Conservation (phyloP, 768 basidiomycete species). For the Pluteus cervinus region DNA sequence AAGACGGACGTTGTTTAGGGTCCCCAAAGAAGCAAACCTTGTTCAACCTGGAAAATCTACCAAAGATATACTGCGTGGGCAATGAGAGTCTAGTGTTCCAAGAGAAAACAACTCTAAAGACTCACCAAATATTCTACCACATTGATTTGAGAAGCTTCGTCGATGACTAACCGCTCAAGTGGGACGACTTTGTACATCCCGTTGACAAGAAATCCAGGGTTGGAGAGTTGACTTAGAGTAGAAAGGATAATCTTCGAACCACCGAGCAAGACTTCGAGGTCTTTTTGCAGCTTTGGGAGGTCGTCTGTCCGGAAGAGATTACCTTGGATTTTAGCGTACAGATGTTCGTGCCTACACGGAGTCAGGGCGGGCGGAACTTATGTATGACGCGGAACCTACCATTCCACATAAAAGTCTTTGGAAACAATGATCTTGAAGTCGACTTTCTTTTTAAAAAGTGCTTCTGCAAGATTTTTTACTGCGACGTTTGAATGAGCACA, state of each 20-base stretch:
- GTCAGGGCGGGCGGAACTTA: not conserved
- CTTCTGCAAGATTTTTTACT: constrained; percentile 45
- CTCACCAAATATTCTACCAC: constrained; percentile 41
- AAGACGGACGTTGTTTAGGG: constrained; percentile 41
- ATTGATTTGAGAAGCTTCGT: constrained; percentile 50
- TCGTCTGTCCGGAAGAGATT: constrained; percentile 37
- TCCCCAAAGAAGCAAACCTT: constrained; percentile 52
- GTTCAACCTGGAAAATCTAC: constrained; percentile 27
- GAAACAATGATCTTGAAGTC: constrained; percentile 40
- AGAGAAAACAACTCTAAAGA: not conserved
- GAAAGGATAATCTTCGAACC: constrained; percentile 32
- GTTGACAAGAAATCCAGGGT: constrained; percentile 28
- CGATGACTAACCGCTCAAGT: constrained; percentile 43
- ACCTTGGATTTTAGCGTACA: constrained; percentile 29
- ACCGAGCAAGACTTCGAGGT: constrained; percentile 20
- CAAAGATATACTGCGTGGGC: constrained; percentile 33
- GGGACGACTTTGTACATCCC: constrained; percentile 32
- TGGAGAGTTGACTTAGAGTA: constrained; percentile 46
- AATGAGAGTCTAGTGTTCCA: not conserved
- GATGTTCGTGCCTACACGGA: constrained; percentile 42
- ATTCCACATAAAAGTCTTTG: constrained; percentile 41
- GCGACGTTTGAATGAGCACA: constrained; percentile 45
- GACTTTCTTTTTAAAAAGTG: constrained; percentile 26
- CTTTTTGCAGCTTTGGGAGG: constrained; percentile 20
- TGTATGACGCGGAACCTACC: constrained; percentile 26